These are phyloP conservation scores for Cutaneotrichosporon mucoides DNA, from an alignment of 1,284 basidiomycete species.

Conservation along the genomic window DNA sequence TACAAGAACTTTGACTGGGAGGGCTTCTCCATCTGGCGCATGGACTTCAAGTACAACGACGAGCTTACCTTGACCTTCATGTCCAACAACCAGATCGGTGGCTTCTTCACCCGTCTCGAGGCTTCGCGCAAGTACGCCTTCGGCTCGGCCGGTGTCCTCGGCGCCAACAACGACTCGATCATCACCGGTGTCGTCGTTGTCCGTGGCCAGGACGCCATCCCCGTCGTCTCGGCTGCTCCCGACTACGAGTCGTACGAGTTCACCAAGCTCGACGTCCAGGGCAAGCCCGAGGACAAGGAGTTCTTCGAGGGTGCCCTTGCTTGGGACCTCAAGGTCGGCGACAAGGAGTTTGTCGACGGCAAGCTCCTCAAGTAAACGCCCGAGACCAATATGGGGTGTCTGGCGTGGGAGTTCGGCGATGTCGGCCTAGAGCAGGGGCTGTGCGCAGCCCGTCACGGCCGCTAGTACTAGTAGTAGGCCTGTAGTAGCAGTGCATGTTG, in stretches of 20 bases:
- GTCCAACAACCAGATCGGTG: conserved; percentile 75
- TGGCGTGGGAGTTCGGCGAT: background rate
- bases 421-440: too few relatives aligned
- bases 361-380: conserved; percentile 50
- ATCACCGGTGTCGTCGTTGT: conserved; percentile 77
- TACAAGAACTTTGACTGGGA: conserved; percentile 86
- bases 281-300: conserved; percentile 64
- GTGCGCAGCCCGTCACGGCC: background rate
- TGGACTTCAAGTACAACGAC: conserved; percentile 93
- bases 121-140: conserved; percentile 93
- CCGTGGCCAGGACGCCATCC: conserved; percentile 64
- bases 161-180: conserved; percentile 67
- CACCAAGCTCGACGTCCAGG: conserved; percentile 59
- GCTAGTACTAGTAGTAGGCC: background rate
- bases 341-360: conserved; percentile 68
- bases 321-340: conserved; percentile 82
- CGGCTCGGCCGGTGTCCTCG: conserved; percentile 87
- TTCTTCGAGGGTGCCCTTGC: conserved; percentile 87
- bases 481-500: conserved; percentile 5
- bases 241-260: conserved; percentile 84
- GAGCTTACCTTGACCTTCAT: conserved; percentile 91
- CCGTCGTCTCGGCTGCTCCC: conserved; percentile 77
- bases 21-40: conserved; percentile 80
- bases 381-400: background rate
- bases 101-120: conserved; percentile 95